Percentiles rank a stretch among this genome's conserved stretches.
Conservation (phyloP, 768 basidiomycete genomes). For the Agrocybe praecox region DNA sequence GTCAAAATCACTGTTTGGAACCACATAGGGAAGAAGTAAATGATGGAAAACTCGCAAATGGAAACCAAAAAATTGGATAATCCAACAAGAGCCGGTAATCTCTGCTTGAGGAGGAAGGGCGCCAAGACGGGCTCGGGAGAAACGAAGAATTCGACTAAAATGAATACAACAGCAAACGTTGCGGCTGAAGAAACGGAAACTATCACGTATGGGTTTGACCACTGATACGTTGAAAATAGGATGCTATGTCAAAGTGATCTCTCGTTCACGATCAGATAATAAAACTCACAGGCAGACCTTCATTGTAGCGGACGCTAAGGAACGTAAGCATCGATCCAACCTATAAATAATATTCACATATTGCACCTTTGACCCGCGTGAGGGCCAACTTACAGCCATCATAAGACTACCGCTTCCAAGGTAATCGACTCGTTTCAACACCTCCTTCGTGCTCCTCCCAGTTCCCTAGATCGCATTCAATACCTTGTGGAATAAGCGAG, state of each 20-base stretch:
- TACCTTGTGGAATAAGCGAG: background rate
- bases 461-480: conserved; percentile 50
- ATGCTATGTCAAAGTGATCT: background rate
- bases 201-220: conserved; percentile 57
- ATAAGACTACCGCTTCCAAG: conserved; percentile 68
- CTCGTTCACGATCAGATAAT: background rate
- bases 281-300: conserved; percentile 53
- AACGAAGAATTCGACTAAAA: conserved; percentile 62
- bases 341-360: too few relatives aligned
- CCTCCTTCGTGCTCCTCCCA: conserved; percentile 63
- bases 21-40: conserved; percentile 83
- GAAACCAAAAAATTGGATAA: conserved; percentile 73
- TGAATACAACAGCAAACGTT: conserved; percentile 53
- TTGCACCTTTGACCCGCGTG: too few relatives aligned
- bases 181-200: conserved; percentile 46
- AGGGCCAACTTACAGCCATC: conserved; percentile 56
- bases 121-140: conserved; percentile 74
- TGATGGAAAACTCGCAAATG: conserved; percentile 72
- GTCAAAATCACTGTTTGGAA: conserved; percentile 78
- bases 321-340: conserved; percentile 57
- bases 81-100: conserved; percentile 71
- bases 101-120: conserved; percentile 62
- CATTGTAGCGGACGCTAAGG: conserved; percentile 71
- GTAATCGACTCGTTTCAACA: conserved; percentile 77
- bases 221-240: conserved; percentile 40